Conservation (phyloP, 2,329 filamentous ascomycete genomes). For the Fusarium sp. region DNA sequence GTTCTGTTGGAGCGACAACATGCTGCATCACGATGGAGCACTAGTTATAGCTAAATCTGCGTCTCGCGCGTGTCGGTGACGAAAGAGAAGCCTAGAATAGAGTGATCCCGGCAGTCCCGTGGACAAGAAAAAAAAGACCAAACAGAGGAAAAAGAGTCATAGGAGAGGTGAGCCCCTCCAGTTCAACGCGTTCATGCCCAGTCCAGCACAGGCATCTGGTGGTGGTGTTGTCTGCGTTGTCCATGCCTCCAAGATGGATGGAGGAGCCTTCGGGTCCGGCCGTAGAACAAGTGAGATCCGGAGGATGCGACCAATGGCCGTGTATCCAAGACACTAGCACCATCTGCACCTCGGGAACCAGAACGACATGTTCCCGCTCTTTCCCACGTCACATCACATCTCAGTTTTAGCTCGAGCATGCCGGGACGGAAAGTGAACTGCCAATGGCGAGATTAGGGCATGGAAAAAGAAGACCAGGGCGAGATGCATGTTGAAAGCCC, state of each 20-base stretch:
- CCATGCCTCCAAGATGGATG: slow-evolving; percentile 21
- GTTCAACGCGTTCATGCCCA: slow-evolving; percentile 49
- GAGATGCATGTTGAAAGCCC: slow-evolving; percentile 23
- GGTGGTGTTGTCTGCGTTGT: slow-evolving; percentile 46
- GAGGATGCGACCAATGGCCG: slow-evolving; percentile 22
- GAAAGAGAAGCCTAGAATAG: slow-evolving; percentile 26
- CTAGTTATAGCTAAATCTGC: slow-evolving; percentile 10
- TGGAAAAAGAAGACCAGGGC: slow-evolving; percentile 26
- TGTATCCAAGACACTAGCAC: slow-evolving; percentile 15
- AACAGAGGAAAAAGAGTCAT: slow-evolving; percentile 42
- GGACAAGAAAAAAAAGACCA: slow-evolving; percentile 2
- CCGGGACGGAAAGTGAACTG: slow-evolving; percentile 5
- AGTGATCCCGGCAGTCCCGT: slow-evolving; percentile 26
- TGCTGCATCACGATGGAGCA: slow-evolving; percentile 45
- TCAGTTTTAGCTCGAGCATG: slow-evolving; percentile 27
- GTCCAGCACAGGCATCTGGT: slow-evolving; percentile 16
- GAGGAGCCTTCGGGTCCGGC: slow-evolving; percentile 29
- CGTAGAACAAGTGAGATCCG: slow-evolving; percentile 32
- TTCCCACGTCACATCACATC: slow-evolving; percentile 42
- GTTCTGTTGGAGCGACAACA: slow-evolving; percentile 38
- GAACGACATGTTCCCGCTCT: slow-evolving; percentile 35
- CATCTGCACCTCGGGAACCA: slow-evolving; percentile 45
- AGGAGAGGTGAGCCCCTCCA: slow-evolving; percentile 37
- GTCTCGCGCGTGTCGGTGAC: slow-evolving; percentile 44
- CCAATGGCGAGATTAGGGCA: slow-evolving; percentile 40